Percentiles rank a stretch among this genome's conserved stretches.
phyloP scores from a whole-genome alignment of 768 basidiomycete species.

The Lentinula raphanica region DNA sequence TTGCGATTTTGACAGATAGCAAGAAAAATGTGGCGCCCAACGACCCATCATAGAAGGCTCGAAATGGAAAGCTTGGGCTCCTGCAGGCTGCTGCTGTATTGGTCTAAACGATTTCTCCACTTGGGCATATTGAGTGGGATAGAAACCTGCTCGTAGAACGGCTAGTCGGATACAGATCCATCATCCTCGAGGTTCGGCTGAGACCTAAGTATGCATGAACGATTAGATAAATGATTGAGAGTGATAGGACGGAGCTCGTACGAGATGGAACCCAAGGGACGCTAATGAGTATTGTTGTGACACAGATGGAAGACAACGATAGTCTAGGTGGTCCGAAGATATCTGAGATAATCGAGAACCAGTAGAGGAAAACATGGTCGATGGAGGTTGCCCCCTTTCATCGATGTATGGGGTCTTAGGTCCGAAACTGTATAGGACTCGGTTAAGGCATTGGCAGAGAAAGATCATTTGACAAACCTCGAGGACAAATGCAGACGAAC shows the following conservation, averaged over 20 bases:
- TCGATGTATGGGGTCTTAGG: neutral
- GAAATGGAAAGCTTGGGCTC: neutral
- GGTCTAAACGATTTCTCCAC: neutral
- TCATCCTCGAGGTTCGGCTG: neutral
- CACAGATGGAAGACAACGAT: too few relatives aligned
- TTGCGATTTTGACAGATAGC: neutral
- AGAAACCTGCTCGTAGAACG: neutral
- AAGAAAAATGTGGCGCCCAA: neutral
- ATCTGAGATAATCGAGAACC: slow-evolving; percentile 1
- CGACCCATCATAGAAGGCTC: neutral
- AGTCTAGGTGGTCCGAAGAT: neutral
- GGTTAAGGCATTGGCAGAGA: too few relatives aligned
- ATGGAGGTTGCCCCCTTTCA: neutral
- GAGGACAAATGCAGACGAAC: neutral
- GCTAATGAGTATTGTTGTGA: too few relatives aligned
- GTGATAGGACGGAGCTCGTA: neutral
- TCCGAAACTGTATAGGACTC: neutral
- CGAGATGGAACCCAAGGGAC: too few relatives aligned
- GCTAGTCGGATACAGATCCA: neutral
- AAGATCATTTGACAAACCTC: neutral
- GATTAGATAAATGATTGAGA: neutral
- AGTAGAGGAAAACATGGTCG: neutral
- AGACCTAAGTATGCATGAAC: neutral
- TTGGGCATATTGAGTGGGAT: neutral
- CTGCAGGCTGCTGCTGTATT: neutral